Conservation (phyloP, 2,329 filamentous ascomycete species). For the Aureobasidium sp. region DNA sequence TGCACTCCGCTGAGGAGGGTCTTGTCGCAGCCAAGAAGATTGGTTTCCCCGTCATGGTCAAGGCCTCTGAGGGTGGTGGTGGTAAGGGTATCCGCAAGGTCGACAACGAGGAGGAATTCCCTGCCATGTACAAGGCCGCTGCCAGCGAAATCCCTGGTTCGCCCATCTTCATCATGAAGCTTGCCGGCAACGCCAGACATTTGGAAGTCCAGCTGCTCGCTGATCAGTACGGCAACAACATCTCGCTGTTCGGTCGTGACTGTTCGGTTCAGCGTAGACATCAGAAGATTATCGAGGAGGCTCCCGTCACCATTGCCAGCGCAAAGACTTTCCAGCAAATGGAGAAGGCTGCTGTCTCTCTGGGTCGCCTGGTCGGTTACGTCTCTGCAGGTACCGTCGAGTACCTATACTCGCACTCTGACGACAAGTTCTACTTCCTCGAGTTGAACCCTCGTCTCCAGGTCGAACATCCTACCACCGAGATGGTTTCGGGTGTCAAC, state of each 20-base stretch:
- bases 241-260: slow-evolving; percentile 96
- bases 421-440: slow-evolving; percentile 99
- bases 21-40: slow-evolving; percentile 79
- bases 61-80: slow-evolving; percentile 98
- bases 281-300: slow-evolving; percentile 99
- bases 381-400: slow-evolving; percentile 98
- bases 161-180: slow-evolving; percentile 99
- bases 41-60: slow-evolving; percentile 99
- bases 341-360: slow-evolving; percentile 91
- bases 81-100: slow-evolving; percentile 99
- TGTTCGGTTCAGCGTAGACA: slow-evolving; percentile 97
- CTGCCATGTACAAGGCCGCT: slow-evolving; percentile 84
- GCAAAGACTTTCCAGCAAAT: slow-evolving; percentile 83
- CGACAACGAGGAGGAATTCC: slow-evolving; percentile 73
- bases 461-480: slow-evolving; percentile 97
- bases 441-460: slow-evolving; percentile 98
- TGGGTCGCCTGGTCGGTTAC: slow-evolving; percentile 91
- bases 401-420: slow-evolving; percentile 95
- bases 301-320: slow-evolving; percentile 93
- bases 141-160: slow-evolving; percentile 97
- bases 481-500: slow-evolving; percentile 99
- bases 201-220: slow-evolving; percentile 95
- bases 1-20: slow-evolving; percentile 82
- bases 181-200: slow-evolving; percentile 92
- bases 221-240: slow-evolving; percentile 99